Evolutionary conservation across 106 monocot genomes (phyloP).

Genomic region (Acorus calamus): DNA sequence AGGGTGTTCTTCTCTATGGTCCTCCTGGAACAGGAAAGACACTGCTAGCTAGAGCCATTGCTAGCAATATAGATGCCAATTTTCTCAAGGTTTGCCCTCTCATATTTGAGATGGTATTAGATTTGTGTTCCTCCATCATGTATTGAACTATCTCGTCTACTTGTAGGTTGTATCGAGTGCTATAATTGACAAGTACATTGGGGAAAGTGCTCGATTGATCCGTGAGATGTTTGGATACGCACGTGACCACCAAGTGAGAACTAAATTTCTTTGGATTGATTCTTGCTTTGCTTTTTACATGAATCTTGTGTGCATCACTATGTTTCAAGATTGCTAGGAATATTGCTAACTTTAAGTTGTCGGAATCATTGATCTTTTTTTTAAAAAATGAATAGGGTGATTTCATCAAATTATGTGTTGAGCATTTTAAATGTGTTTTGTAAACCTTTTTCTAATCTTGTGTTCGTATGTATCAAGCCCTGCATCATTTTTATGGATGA

Average conservation of each 20-base stretch:
- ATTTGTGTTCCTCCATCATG: background rate
- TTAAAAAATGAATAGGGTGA: too few relatives aligned
- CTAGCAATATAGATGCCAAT: constrained; percentile 89
- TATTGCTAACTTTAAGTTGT: too few relatives aligned
- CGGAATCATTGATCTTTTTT: too few relatives aligned
- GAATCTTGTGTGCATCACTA: too few relatives aligned
- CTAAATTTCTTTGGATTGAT: background rate
- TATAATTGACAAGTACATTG: constrained; percentile 93
- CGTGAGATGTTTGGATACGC: constrained; percentile 94
- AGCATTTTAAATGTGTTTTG: background rate
- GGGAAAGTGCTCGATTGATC: constrained; percentile 84
- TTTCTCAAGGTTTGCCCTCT: constrained; percentile 66
- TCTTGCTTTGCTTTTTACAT: too few relatives aligned
- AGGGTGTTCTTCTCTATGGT: constrained; percentile 94
- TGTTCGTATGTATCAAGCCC: constrained; percentile 28
- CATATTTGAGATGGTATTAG: background rate
- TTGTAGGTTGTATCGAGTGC: constrained; percentile 88
- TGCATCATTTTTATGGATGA: constrained; percentile 98
- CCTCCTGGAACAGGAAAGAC: constrained; percentile 96
- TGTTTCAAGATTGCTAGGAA: too few relatives aligned
- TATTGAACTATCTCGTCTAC: background rate
- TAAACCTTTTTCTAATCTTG: background rate
- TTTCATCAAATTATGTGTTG: too few relatives aligned
- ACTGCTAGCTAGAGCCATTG: constrained; percentile 81
- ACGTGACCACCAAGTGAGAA: constrained; percentile 63